A percentile compares a stretch with the other conserved stretches of the same genome.
Conservation (phyloP, 169 alveolate genomes). For the Plasmodium gallinaceum region DNA sequence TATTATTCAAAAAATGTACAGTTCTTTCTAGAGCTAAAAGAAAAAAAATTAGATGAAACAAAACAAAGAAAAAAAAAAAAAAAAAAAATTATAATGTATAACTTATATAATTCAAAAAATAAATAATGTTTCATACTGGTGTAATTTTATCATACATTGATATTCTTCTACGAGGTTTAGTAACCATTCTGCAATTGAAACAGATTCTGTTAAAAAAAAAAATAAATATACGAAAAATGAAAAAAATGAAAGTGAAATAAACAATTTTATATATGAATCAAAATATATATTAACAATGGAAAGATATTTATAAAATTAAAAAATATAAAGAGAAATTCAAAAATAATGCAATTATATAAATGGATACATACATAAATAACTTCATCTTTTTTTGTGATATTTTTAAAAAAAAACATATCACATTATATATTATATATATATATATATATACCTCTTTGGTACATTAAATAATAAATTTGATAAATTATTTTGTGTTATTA, state of each 20-base stretch:
- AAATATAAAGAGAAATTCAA: too few species aligned
- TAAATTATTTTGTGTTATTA: conserved; percentile 23
- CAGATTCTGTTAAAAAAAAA: conserved; percentile 57
- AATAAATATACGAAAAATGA: neutral
- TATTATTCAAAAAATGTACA: conserved; percentile 14
- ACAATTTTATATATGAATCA: neutral
- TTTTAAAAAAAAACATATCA: too few species aligned
- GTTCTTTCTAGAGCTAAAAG: conserved; percentile 39
- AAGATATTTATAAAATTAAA: neutral
- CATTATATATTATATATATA: conserved; percentile 15
- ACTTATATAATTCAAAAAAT: neutral
- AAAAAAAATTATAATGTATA: neutral
- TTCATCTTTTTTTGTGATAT: neutral
- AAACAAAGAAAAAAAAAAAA: neutral
- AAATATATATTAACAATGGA: neutral
- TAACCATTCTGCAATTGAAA: conserved; percentile 76
- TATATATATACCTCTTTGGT: conserved; percentile 58
- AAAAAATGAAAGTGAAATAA: neutral
- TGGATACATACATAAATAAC: neutral
- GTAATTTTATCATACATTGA: conserved; percentile 79
- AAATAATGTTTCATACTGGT: conserved; percentile 68
- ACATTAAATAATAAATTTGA: conserved; percentile 8
- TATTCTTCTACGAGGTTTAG: conserved; percentile 75
- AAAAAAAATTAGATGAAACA: conserved; percentile 18
- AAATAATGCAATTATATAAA: neutral